Evolutionary conservation across 768 basidiomycete species (phyloP), one percentile per base, ranked within the genome.

Genomic region (Mycena crocata): DNA sequence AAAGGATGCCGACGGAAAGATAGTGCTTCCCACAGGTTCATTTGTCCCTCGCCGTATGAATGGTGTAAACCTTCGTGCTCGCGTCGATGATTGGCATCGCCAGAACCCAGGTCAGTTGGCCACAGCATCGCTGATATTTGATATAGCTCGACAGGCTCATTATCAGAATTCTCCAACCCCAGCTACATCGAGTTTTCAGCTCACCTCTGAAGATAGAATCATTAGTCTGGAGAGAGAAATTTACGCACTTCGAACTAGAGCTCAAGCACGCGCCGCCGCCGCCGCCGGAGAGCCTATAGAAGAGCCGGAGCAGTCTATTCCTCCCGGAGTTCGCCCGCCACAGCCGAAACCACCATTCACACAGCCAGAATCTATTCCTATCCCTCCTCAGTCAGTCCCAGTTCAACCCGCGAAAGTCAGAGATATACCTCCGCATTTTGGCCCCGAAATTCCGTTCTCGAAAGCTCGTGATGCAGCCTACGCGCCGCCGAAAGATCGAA

Each of bases 11-110:
- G 66, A 72, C 5, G 71, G 67, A 0, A 71, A 73, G 19, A 72
- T 79, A 0, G 71, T 74, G 0, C 68, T 78, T 5, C 65, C 72
- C 0, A 65, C 62, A 3, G 76, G 77, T 5, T 51, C 68, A 4
- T 75, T 71, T 37, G 70, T 76, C 1, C 76, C 75, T 0, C 62
- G 66, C 9, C 24, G 28, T 3, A 57, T 62, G 24, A 14, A 23
- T 2, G 66, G 66, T 32, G 23, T 15, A 14, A 17, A 67, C 21
- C 31, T 67, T 9, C 45, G 60, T 13, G n/a, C 37, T 6, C 60
- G 60, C 9, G 45, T 66, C 34, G 50, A 66, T 3, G 64, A 60
- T 28, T 66, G 58, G 57, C 64, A 65, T 40, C 34, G 42, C 15
- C 65, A 60, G 23, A 66, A 66, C 45, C 67, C 67, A 2, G 57